Evolutionary conservation across 768 basidiomycete species (phyloP).

Genomic region (Tricholoma bakamatsutake): DNA sequence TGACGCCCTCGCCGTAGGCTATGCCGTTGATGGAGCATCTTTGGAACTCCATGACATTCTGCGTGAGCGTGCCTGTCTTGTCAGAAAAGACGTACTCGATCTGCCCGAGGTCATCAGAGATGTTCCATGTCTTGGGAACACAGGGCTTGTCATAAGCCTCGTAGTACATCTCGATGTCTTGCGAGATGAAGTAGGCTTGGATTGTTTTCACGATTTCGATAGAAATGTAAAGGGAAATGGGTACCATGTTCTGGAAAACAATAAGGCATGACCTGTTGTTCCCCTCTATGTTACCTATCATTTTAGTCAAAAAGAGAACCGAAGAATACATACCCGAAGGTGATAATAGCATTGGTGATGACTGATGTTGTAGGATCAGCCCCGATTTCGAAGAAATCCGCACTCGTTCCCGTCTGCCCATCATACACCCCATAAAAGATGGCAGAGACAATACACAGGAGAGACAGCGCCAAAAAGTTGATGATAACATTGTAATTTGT

Average conservation of each 20-base stretch:
- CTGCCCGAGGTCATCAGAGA: conserved; percentile 97
- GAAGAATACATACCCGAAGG: conserved; percentile 70
- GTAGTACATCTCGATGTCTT: conserved; percentile 97
- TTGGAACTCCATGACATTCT: conserved; percentile 99
- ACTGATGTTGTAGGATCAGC: conserved; percentile 55
- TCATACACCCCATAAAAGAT: conserved; percentile 75
- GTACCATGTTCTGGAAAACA: conserved; percentile 96
- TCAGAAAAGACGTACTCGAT: conserved; percentile 91
- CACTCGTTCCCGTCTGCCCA: conserved; percentile 53
- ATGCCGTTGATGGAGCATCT: conserved; percentile 86
- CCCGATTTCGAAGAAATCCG: conserved; percentile 63
- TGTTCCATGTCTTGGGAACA: conserved; percentile 97
- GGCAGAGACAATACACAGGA: conserved; percentile 73
- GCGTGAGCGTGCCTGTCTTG: conserved; percentile 96
- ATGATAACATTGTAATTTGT: conserved; percentile 97
- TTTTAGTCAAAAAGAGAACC: not conserved
- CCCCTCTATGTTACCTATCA: conserved; percentile 8
- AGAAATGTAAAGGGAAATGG: conserved; percentile 93
- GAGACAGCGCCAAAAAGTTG: conserved; percentile 76
- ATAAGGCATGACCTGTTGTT: conserved; percentile 79
- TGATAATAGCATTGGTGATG: conserved; percentile 75
- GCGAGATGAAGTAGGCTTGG: conserved; percentile 94
- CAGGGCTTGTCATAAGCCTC: conserved; percentile 79
- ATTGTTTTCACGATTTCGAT: conserved; percentile 98
- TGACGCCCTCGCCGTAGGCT: conserved; percentile 88